Percentiles rank a stretch among this genome's conserved stretches.
phyloP scores from a whole-genome alignment of 1,284 basidiomycete species.

The Neonothopanus nambi region DNA sequence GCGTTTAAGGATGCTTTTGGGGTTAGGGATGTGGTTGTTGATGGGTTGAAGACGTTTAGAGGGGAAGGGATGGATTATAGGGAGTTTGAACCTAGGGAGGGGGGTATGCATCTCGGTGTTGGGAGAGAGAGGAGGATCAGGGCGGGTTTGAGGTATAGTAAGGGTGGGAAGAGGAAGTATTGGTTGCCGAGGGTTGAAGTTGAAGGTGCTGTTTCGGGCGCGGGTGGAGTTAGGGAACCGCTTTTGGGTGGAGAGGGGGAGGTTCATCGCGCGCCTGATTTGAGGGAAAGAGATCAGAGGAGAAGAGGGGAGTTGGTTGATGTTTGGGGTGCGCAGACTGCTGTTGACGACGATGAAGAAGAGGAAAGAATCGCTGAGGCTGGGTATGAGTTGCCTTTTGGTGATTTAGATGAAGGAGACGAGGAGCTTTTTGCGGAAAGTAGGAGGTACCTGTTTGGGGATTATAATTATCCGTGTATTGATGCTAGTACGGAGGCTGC shows the following conservation, averaged over 20 bases:
- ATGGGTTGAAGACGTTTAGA: slow-evolving; percentile 79
- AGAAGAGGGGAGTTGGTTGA: slow-evolving; percentile 58
- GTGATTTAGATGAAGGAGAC: slow-evolving; percentile 61
- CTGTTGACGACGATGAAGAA: slow-evolving; percentile 44
- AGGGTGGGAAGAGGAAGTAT: slow-evolving; percentile 87
- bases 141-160: slow-evolving; percentile 88
- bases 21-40: slow-evolving; percentile 84
- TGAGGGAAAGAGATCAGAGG: slow-evolving; percentile 30
- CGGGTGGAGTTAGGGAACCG: slow-evolving; percentile 37
- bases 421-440: slow-evolving; percentile 73
- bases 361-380: slow-evolving; percentile 48
- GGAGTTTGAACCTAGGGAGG: slow-evolving; percentile 94
- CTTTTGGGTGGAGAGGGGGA: slow-evolving; percentile 41
- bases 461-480: slow-evolving; percentile 89
- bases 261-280: slow-evolving; percentile 71
- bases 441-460: slow-evolving; percentile 81
- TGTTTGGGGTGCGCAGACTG: slow-evolving; percentile 66
- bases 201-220: slow-evolving; percentile 39
- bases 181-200: slow-evolving; percentile 73
- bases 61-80: slow-evolving; percentile 95
- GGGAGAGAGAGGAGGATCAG: slow-evolving; percentile 82
- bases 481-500: slow-evolving; percentile 82
- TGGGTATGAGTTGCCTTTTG: slow-evolving; percentile 67
- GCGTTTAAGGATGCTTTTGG: slow-evolving; percentile 90
- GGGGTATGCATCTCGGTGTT: slow-evolving; percentile 84